Base-by-base conservation (phyloP, 805 yeast genomes). In the Candida tallmaniae region DNA sequence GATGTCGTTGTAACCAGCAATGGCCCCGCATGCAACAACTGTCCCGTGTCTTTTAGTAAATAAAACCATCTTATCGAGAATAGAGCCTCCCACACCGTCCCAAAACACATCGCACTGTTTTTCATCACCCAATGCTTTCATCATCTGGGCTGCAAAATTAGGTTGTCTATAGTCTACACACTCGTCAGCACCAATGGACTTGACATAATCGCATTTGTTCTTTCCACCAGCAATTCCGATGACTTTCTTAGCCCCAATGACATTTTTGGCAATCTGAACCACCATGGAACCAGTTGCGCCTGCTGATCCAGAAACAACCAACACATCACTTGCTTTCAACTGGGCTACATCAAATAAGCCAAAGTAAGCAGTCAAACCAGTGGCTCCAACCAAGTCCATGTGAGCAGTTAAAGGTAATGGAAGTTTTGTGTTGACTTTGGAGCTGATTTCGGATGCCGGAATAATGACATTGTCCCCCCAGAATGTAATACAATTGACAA, bases 151-250 rank as follows among this genome's bases (percentile, higher is more conserved):
- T 23, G 25, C 32, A 37, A 45, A 51, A 29, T 52, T 51, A 3
- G 56, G 45, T 29, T 69, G 69, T 35, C 68, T 70, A 61, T 80
- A 79, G 52, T 78, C 78, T 31, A 76, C 64, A 36, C 69, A 56
- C 27, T 65, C 69, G 42, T 73, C 76, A 7, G 74, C 73, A 41
- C 80, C 78, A 31, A 78, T 50, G 1, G 74, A 54, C 50, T 74
- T 73, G 21, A 80, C 78, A 49, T 52, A 73, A 40, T 67, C 59
- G 37, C 72, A 61, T 52, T 80, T 80, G 22, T 65, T 78, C 4
- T 52, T 48, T 8, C 59, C 57, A 27, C 61, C 60, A 17, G 63
- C 50, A 35, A 58, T 55, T 23, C 62, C 61, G 41, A 58, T 48
- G 18, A 58, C 61, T 33, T 47, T 53, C 23, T 48, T 40, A 18